Conservation (phyloP, 305 asterid genomes). For the Andrographis paniculata region DNA sequence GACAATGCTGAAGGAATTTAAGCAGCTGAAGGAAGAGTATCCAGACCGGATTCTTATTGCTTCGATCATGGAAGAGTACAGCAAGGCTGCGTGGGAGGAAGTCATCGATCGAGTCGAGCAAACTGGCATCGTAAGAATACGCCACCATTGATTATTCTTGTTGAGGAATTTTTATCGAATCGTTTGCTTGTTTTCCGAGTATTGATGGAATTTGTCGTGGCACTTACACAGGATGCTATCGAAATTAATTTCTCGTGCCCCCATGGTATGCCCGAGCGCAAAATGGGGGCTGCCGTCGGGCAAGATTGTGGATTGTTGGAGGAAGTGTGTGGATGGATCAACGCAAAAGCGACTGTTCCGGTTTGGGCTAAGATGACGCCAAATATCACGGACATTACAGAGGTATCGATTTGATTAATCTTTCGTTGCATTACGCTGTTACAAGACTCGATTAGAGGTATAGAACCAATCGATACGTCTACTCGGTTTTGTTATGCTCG, state of each 20-base stretch:
- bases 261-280: slow-evolving; percentile 97
- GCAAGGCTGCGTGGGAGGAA: slow-evolving; percentile 90
- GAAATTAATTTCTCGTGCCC: slow-evolving; percentile 94
- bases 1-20: slow-evolving; percentile 83
- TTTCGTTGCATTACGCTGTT: too few relatives aligned
- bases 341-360: slow-evolving; percentile 77
- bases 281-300: slow-evolving; percentile 98
- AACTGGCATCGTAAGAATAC: slow-evolving; percentile 70
- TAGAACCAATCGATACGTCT: too few relatives aligned
- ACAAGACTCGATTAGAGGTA: too few relatives aligned
- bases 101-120: slow-evolving; percentile 83
- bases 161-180: not conserved
- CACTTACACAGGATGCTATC: slow-evolving; percentile 59
- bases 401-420: slow-evolving; percentile 31
- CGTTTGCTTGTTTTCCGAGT: not conserved
- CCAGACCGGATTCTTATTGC: slow-evolving; percentile 95
- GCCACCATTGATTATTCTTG: not conserved
- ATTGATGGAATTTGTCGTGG: slow-evolving; percentile 6
- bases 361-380: slow-evolving; percentile 99
- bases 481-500: too few relatives aligned
- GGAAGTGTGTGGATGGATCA: slow-evolving; percentile 89
- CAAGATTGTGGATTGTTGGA: slow-evolving; percentile 87
- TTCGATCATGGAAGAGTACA: slow-evolving; percentile 92
- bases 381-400: slow-evolving; percentile 79
- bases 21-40: slow-evolving; percentile 70